Percentiles rank a stretch among this genome's conserved stretches.
phyloP scores from a whole-genome alignment of 2,329 filamentous ascomycete genomes.

The Colletotrichum kahawae region DNA sequence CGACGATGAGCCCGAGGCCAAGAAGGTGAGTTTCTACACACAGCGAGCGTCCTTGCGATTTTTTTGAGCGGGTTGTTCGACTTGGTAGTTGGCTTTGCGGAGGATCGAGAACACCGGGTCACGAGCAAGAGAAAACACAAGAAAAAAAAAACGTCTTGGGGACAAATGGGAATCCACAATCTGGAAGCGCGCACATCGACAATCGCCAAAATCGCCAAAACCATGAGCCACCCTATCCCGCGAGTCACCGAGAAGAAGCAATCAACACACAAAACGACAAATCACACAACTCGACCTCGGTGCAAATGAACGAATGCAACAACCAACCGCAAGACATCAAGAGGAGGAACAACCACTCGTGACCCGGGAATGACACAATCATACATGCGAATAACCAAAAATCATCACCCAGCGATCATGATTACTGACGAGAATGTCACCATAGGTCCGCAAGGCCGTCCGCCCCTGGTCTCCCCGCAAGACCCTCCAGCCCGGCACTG shows the following conservation, averaged over 20 bases:
- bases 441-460: slow-evolving; percentile 91
- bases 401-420: not conserved
- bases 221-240: not conserved
- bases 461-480: slow-evolving; percentile 86
- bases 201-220: not conserved
- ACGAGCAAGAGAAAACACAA: not conserved
- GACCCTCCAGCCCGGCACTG: slow-evolving; percentile 90
- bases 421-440: slow-evolving; percentile 9
- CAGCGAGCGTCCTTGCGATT: slow-evolving; percentile 13
- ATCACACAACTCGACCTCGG: not conserved
- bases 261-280: not conserved
- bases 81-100: not conserved
- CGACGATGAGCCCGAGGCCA: slow-evolving; percentile 85
- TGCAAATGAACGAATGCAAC: not conserved
- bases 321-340: not conserved
- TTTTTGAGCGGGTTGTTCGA: not conserved
- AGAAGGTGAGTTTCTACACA: slow-evolving; percentile 79
- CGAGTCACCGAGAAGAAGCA: not conserved
- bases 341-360: slow-evolving; percentile 5
- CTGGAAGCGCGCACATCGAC: not conserved
- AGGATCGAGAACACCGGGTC: not conserved
- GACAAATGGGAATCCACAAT: not conserved
- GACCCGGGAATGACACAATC: not conserved
- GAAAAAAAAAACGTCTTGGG: not conserved
- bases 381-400: not conserved